Base-by-base conservation (phyloP, 176 grass and related monocot species). In the Chloris gayana region DNA sequence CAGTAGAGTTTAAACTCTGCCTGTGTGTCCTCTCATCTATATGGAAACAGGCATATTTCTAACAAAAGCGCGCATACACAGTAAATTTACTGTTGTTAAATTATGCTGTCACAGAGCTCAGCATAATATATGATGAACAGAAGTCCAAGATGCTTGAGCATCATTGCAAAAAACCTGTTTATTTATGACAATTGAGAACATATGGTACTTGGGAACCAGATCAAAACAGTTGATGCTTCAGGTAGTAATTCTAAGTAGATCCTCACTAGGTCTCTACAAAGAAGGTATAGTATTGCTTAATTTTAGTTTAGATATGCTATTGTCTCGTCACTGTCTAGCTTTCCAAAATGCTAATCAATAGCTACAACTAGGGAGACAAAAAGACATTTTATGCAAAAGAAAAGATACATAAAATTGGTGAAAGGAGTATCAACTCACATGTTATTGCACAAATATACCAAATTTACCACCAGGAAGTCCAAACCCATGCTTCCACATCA, bases 401-500 rank as follows among this genome's bases (percentile, higher is more conserved):
- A 29, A 66, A 65, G 63, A 72, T 19, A 84, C 32, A 63, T 25
- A 84, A 44, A 75, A 54, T 22, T 75, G 27, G 29, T 75, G 32
- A 70, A 80, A 53, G 22, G 8, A 54, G 51, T 54, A 47, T 67
- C 51, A 47, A 74, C 82, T 89, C 41, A 90, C 84, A 80, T 50
- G 77, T 85, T 70, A 91, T 29, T 83, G 72, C 80, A 76, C 3
- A 53, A 79, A 85, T 64, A 34, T 21, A 15, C 17, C 3, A 53
- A 79, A 85, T 64, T 29, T 21, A 15, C 17, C 27, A 3, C 5
- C 14, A 79, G 49, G 79, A 71, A 51, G 33, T 41, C 59, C 88
- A 69, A 89, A 83, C 17, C 96, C 96, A 26, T 86, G 69, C 76
- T 99, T 96, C 86, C 90, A 93, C 84, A 99, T 93, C 88, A 95